Evolutionary conservation across 1,284 basidiomycete species (phyloP).

Genomic region (Puccinia horiana): DNA sequence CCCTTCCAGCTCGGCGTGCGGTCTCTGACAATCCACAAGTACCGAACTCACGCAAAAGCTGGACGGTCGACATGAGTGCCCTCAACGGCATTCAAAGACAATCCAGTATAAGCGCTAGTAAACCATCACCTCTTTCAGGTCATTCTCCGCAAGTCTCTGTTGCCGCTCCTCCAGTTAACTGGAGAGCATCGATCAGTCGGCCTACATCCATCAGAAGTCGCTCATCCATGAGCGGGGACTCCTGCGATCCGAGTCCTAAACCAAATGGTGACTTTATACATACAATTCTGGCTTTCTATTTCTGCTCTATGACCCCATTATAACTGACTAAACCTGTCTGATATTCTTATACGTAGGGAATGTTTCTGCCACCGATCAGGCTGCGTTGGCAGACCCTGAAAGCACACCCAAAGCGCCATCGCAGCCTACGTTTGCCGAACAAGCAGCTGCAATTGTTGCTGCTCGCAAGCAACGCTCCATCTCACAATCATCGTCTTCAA

Average conservation of each 20-base stretch:
- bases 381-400: constrained; percentile 9
- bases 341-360: neutral
- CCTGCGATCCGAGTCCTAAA: neutral
- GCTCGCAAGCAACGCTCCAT: constrained; percentile 35
- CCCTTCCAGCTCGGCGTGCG: constrained; percentile 9
- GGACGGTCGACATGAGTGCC: constrained; percentile 46
- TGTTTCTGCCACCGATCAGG: neutral
- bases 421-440: constrained; percentile 44
- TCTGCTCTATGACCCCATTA: neutral
- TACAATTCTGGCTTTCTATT: neutral
- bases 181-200: constrained; percentile 33
- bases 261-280: neutral
- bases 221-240: constrained; percentile 8
- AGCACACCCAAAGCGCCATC: neutral
- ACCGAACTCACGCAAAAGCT: constrained; percentile 2
- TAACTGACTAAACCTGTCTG: neutral
- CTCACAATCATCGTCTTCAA: constrained; percentile 21
- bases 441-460: constrained; percentile 45
- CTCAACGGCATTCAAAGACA: constrained; percentile 37
- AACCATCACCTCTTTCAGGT: neutral
- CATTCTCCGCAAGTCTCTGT: constrained; percentile 30
- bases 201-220: constrained; percentile 24
- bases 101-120: neutral
- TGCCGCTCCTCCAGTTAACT: constrained; percentile 24
- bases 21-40: constrained; percentile 20